Base-by-base conservation (phyloP, 2,329 filamentous ascomycete genomes). In the Colletotrichum higginsianum region DNA sequence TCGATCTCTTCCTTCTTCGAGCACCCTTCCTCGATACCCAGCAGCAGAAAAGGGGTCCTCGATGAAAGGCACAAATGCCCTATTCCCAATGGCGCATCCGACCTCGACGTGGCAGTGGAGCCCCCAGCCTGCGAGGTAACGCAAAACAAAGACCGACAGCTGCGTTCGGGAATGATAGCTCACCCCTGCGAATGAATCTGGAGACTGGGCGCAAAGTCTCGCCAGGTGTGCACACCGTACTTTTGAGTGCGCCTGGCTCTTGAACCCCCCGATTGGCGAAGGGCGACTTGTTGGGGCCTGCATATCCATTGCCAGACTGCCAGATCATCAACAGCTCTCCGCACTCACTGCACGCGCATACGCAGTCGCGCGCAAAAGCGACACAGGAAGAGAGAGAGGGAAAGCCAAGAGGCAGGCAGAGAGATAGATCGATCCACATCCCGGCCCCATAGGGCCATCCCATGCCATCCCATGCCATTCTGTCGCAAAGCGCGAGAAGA, bases 261-360 rank as follows among this genome's bases (percentile, higher is more conserved):
- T 66, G 53, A 72, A 72, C 52, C 66, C 66, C 70, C 70, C 70
- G 66, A 72, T 72, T 72, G 70, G 70, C 61, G 56, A 72, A 52
- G 35, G 55, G 49, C 18, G 40, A 56, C 49, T 71, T 71, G 55
- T 66, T 70, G 66, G 70, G 69, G 69, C 69, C 69, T 69, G 65
- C 53, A 64, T 52, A 60, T 49, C 64, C 65, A 68, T 53, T 71
- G 69, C 69, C 68, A 71, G 58, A 61, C 61, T 71, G 68, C 68
- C 69, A 71, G 58, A 61, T 65, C 72, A 61, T 57, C 68, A 56
- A 67, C 38, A 38, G 21, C 61, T 52, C 49, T 65, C 63, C 58
- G 58, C 65, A 68, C 65, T 55, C 65, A 68, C 65, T 55, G 53
- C 52, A 23, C n/a, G 56, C 26, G 44, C 60, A 67, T 9, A 44